Percentiles rank a stretch among this genome's conserved stretches.
Evolutionary conservation across 345 rosid species (phyloP).

Genomic region (Boechera divaricarpa): DNA sequence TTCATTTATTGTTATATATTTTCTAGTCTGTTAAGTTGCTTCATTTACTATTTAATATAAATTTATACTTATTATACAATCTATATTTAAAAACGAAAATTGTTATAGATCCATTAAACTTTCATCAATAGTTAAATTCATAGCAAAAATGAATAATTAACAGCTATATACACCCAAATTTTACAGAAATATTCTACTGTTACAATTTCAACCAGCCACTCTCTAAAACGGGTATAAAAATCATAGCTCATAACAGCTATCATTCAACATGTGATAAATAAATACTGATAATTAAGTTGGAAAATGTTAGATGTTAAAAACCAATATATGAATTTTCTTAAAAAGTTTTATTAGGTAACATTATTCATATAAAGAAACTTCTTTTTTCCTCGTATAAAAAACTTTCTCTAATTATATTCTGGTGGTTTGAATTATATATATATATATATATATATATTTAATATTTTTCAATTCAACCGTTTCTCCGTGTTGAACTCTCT

Average conservation of each 20-base stretch:
- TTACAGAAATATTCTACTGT: neutral
- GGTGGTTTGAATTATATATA: slow-evolving; percentile 13
- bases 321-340: too few species aligned
- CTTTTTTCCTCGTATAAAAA: neutral
- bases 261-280: slow-evolving; percentile 11
- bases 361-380: neutral
- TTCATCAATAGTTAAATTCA: neutral
- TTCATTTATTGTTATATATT: neutral
- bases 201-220: slow-evolving; percentile 19
- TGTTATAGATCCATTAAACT: neutral
- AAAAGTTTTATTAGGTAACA: neutral
- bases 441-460: too few species aligned
- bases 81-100: neutral
- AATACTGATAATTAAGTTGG: neutral
- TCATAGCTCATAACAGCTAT: slow-evolving; percentile 5
- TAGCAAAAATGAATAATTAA: neutral
- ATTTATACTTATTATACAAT: neutral
- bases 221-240: neutral
- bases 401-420: neutral
- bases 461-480: slow-evolving; percentile 52
- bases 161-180: slow-evolving; percentile 4
- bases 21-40: neutral
- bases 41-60: neutral
- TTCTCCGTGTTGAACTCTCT: slow-evolving; percentile 65
- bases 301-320: slow-evolving; percentile 4